Evolutionary conservation across 2,329 filamentous ascomycete species (phyloP).

Genomic region (Aspergillus vadensis): DNA sequence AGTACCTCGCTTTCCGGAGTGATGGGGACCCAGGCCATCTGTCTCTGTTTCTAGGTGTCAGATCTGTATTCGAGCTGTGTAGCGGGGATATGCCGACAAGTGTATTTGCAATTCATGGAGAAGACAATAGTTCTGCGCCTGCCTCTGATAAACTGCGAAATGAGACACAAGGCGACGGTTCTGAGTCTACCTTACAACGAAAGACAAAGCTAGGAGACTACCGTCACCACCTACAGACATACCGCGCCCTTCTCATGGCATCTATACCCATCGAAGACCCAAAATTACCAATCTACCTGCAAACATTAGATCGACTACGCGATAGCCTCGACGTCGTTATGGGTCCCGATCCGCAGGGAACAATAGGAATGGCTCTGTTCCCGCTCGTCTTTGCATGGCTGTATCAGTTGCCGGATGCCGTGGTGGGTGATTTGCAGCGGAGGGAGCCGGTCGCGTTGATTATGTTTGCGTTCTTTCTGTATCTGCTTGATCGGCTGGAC

Average conservation of each 20-base stretch:
- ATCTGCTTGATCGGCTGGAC: slow-evolving; percentile 14
- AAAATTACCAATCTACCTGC: neutral
- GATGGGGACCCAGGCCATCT: slow-evolving; percentile 7
- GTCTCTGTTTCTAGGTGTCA: slow-evolving; percentile 16
- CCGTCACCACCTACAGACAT: neutral
- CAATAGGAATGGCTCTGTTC: neutral
- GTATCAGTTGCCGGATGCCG: slow-evolving; percentile 11
- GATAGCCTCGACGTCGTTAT: neutral
- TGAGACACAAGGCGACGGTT: too few relatives aligned
- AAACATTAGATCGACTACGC: neutral
- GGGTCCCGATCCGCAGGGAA: neutral
- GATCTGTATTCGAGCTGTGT: slow-evolving; percentile 15
- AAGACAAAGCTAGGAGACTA: neutral
- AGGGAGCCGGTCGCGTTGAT: slow-evolving; percentile 4
- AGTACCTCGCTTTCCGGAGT: slow-evolving; percentile 20
- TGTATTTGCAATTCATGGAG: neutral
- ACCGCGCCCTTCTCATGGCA: neutral
- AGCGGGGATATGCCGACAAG: neutral
- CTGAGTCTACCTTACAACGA: too few relatives aligned
- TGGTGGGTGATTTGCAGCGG: slow-evolving; percentile 10
- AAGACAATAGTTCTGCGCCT: neutral
- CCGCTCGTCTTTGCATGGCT: slow-evolving; percentile 18
- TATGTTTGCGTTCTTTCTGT: slow-evolving; percentile 14
- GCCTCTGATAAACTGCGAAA: too few relatives aligned
- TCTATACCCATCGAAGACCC: neutral